Percentiles rank a stretch among this genome's conserved stretches.
phyloP scores from a whole-genome alignment of 2,329 filamentous ascomycete species.

The Torrubiellomyces zombiae region DNA sequence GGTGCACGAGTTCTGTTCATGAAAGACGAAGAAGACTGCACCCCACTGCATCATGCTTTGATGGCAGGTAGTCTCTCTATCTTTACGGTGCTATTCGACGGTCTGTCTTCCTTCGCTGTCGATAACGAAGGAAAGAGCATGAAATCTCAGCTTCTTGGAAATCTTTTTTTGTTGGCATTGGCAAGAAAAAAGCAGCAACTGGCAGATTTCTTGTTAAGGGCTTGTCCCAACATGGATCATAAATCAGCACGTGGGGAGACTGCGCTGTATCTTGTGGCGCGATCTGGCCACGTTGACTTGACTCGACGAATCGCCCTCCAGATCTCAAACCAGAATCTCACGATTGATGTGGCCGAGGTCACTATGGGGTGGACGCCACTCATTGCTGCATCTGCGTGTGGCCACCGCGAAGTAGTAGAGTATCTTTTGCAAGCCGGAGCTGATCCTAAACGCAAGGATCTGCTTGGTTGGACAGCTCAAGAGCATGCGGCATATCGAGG shows the following conservation, averaged over 20 bases:
- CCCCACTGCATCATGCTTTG: conserved; percentile 3
- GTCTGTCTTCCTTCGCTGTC: background rate
- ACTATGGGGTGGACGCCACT: conserved; percentile 16
- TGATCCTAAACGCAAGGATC: conserved; percentile 8
- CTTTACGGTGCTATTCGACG: background rate
- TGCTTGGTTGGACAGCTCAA: conserved; percentile 16
- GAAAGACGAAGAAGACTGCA: conserved; percentile 1
- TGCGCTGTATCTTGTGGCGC: conserved; percentile 11
- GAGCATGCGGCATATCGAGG: conserved; percentile 18
- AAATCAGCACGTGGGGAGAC: conserved; percentile 7
- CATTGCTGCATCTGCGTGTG: conserved; percentile 13
- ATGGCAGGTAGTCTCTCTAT: background rate
- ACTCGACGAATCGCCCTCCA: conserved; percentile 4
- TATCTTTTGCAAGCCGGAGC: conserved; percentile 12
- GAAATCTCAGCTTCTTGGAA: background rate
- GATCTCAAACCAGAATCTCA: conserved; percentile 2
- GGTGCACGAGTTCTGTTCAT: background rate
- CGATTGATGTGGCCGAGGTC: conserved; percentile 8
- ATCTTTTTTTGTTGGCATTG: conserved; percentile 2
- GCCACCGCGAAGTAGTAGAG: conserved; percentile 9
- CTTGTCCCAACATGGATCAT: conserved; percentile 3
- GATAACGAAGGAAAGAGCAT: background rate
- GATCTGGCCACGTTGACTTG: conserved; percentile 5
- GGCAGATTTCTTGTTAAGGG: background rate
- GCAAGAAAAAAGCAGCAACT: conserved; percentile 1